Conservation (phyloP, 2,329 filamentous ascomycete species). For the Diaporthe aspalathi region DNA sequence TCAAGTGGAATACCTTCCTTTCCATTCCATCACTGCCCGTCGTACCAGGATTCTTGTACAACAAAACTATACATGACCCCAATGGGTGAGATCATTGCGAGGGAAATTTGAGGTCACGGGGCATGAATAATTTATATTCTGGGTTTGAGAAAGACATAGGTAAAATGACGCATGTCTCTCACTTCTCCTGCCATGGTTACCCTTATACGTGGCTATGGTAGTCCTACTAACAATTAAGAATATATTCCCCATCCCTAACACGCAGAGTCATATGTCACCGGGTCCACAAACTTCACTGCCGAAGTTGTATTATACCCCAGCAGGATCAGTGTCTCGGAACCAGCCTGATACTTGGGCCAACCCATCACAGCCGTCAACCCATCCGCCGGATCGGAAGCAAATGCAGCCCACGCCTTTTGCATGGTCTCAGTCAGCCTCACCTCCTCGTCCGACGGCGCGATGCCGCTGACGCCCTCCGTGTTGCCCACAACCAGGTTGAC, state of each 20-base stretch:
- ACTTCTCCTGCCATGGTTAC: too few species aligned
- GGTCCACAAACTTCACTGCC: conserved; percentile 7
- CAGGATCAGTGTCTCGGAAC: neutral
- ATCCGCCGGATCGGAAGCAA: conserved; percentile 19
- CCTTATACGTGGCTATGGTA: too few species aligned
- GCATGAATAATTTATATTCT: too few species aligned
- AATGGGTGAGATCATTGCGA: too few species aligned
- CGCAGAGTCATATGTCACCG: neutral
- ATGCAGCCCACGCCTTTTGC: conserved; percentile 31
- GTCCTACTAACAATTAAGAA: too few species aligned
- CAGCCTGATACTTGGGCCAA: conserved; percentile 28
- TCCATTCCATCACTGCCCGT: too few species aligned
- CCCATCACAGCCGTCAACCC: conserved; percentile 9
- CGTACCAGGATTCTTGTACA: too few species aligned
- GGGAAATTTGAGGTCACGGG: too few species aligned
- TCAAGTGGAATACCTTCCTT: too few species aligned
- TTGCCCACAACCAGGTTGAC: conserved; percentile 14
- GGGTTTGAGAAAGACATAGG: too few species aligned
- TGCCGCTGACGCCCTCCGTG: conserved; percentile 4
- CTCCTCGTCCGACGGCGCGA: conserved; percentile 8
- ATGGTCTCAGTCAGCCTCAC: neutral
- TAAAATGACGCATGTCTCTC: too few species aligned
- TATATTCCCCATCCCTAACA: neutral
- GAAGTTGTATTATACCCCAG: conserved; percentile 15
- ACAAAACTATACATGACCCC: too few species aligned